phyloP scores from a whole-genome alignment of 164 flowering plant species.

The Annona squamosa region DNA sequence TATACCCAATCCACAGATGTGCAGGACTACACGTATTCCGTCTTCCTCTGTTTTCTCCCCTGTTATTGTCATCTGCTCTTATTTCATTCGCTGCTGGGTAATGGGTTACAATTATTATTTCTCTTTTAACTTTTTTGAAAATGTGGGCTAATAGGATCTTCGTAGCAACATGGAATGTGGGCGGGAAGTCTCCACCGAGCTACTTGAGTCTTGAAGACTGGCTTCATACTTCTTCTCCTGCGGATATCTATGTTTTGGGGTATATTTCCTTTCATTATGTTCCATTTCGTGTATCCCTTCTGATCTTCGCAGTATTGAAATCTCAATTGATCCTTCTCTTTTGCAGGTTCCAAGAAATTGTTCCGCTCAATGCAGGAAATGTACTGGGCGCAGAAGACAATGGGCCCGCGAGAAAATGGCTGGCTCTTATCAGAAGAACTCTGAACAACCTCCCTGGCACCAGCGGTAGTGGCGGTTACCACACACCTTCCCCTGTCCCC shows the following conservation, averaged over 20 bases:
- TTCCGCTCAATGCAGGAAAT: slow-evolving; percentile 94
- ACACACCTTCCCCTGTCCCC: slow-evolving; percentile 78
- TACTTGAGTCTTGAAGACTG: slow-evolving; percentile 82
- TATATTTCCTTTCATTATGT: slow-evolving; percentile 17
- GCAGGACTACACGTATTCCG: slow-evolving; percentile 56
- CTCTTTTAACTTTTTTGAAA: slow-evolving; percentile 5
- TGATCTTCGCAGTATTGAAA: neutral
- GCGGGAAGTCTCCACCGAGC: slow-evolving; percentile 92
- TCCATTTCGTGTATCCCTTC: neutral
- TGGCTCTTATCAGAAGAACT: slow-evolving; percentile 64
- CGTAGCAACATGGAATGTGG: slow-evolving; percentile 99
- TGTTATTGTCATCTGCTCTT: slow-evolving; percentile 4
- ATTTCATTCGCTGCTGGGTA: slow-evolving; percentile 5
- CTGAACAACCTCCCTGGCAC: slow-evolving; percentile 74
- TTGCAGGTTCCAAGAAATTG: slow-evolving; percentile 92
- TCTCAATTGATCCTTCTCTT: slow-evolving; percentile 2
- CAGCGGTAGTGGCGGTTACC: slow-evolving; percentile 39
- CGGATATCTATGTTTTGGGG: slow-evolving; percentile 98
- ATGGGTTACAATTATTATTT: slow-evolving; percentile 1
- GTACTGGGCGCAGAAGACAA: slow-evolving; percentile 93
- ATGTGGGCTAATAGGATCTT: slow-evolving; percentile 48
- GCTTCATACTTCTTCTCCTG: slow-evolving; percentile 95
- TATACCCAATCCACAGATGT: slow-evolving; percentile 65
- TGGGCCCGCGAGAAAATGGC: slow-evolving; percentile 87
- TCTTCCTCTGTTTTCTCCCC: neutral